A percentile compares a stretch with the other conserved stretches of the same genome.
Conservation (phyloP, 1,284 basidiomycete genomes). For the Naganishia cerealis region DNA sequence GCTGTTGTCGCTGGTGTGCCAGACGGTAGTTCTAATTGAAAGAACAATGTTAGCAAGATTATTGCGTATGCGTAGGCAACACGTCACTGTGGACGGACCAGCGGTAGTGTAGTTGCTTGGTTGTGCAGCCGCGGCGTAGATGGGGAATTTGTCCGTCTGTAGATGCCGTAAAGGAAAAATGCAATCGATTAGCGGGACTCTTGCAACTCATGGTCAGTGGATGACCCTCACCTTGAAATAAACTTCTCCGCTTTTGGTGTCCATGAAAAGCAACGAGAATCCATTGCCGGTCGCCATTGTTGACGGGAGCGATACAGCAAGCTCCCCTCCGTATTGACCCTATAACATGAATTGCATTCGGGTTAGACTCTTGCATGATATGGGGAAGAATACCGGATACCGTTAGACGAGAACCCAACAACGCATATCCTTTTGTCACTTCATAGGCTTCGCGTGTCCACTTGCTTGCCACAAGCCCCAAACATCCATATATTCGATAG, state of each 20-base stretch:
- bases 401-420: background rate
- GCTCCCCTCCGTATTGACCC: conserved; percentile 50
- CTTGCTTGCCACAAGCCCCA: background rate
- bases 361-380: background rate
- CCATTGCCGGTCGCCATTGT: conserved; percentile 37
- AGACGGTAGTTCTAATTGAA: conserved; percentile 42
- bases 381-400: background rate
- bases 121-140: conserved; percentile 37
- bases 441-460: too few species aligned
- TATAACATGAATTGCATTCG: background rate
- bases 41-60: background rate
- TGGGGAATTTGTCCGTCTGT: conserved; percentile 48
- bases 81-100: conserved; percentile 35
- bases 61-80: background rate
- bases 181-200: background rate
- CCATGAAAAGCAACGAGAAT: conserved; percentile 50
- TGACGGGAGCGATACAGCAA: conserved; percentile 46
- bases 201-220: background rate
- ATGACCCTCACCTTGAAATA: conserved; percentile 44
- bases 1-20: conserved; percentile 45
- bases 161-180: background rate
- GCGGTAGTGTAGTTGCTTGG: conserved; percentile 45
- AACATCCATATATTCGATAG: background rate
- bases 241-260: conserved; percentile 48
- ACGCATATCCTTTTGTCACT: too few species aligned